Conservation (phyloP, 2,329 filamentous ascomycete genomes). For the Exophiala lecanii-corni region DNA sequence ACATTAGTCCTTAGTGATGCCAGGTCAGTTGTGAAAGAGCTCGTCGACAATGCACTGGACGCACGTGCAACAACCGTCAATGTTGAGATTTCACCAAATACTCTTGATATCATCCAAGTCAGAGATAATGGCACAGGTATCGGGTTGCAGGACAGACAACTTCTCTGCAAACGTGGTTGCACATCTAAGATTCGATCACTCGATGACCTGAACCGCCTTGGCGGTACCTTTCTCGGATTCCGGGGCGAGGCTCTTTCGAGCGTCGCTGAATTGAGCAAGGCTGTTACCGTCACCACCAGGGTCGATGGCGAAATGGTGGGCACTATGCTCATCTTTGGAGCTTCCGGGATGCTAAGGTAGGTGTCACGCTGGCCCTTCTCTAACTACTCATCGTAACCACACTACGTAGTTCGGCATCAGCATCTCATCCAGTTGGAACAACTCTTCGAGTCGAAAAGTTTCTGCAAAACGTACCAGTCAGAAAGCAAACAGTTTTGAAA, state of each 20-base stretch:
- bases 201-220: slow-evolving; percentile 52
- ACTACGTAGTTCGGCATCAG: slow-evolving; percentile 35
- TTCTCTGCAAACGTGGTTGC: slow-evolving; percentile 54
- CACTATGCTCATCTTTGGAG: slow-evolving; percentile 46
- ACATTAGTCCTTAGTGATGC: slow-evolving; percentile 54
- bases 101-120: slow-evolving; percentile 58
- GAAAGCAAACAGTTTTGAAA: slow-evolving; percentile 53
- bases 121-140: slow-evolving; percentile 63
- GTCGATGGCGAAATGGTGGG: slow-evolving; percentile 54
- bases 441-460: slow-evolving; percentile 55
- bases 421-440: slow-evolving; percentile 57
- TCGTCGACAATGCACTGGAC: slow-evolving; percentile 65
- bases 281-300: slow-evolving; percentile 51
- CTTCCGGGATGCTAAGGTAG: slow-evolving; percentile 47
- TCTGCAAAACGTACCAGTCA: slow-evolving; percentile 56
- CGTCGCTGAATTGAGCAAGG: slow-evolving; percentile 54
- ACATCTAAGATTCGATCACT: slow-evolving; percentile 61
- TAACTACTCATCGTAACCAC: slow-evolving; percentile 22
- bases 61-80: slow-evolving; percentile 54
- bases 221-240: slow-evolving; percentile 58
- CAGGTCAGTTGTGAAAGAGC: slow-evolving; percentile 58
- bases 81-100: slow-evolving; percentile 56
- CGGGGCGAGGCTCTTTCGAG: slow-evolving; percentile 62
- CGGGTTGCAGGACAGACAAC: slow-evolving; percentile 48
- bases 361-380: slow-evolving; percentile 8